A percentile compares a stretch with the other conserved stretches of the same genome.
phyloP scores from a whole-genome alignment of 306 rosid species.

The Trichosanthes cucumerina region DNA sequence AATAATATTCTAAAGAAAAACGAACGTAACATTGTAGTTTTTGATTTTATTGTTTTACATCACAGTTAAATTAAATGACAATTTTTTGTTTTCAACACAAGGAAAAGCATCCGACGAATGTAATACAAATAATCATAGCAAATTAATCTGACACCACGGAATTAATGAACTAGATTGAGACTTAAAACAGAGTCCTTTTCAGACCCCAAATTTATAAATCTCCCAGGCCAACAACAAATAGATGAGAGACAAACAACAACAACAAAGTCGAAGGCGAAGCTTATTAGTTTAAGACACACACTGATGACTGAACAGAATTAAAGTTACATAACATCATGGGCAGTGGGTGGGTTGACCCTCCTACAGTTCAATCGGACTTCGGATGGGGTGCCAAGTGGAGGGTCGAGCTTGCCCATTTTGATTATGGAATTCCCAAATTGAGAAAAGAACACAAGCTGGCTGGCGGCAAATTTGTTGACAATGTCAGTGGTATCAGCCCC shows the following conservation, averaged over 20 bases:
- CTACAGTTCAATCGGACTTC: conserved; percentile 1
- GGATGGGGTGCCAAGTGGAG: conserved; percentile 45
- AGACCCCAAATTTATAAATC: neutral
- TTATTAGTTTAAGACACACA: neutral
- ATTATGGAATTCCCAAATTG: conserved; percentile 55
- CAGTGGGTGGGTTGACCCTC: neutral
- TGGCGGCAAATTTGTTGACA: neutral
- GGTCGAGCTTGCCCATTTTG: conserved; percentile 64
- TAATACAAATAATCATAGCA: neutral
- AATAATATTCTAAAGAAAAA: too few relatives aligned
- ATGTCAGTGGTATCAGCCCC: neutral
- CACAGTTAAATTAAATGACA: too few relatives aligned
- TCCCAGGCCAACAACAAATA: neutral
- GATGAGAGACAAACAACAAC: neutral
- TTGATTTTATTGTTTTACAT: too few relatives aligned
- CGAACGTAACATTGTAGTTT: too few relatives aligned
- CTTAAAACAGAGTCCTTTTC: neutral
- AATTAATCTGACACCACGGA: neutral
- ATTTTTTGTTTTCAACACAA: too few relatives aligned
- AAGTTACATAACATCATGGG: neutral
- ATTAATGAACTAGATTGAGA: neutral
- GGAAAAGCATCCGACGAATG: neutral
- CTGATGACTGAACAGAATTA: too few relatives aligned
- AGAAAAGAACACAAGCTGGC: neutral
- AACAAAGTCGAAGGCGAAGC: neutral